Evolutionary conservation across 805 yeast species (phyloP).

Genomic region (Sugiyamaella americana): DNA sequence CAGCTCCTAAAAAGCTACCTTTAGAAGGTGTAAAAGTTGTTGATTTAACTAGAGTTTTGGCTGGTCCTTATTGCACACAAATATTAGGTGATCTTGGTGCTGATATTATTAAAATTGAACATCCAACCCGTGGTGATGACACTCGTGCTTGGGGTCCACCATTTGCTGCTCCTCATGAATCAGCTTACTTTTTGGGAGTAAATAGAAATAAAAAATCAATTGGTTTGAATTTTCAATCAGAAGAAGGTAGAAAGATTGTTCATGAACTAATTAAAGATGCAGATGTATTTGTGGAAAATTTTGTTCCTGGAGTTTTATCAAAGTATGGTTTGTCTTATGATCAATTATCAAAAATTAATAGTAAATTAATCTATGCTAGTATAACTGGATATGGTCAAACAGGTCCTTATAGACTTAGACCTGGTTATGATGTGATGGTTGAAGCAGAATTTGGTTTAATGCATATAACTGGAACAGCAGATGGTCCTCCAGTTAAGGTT

Average conservation of each 20-base stretch:
- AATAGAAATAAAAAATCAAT: conserved; percentile 36
- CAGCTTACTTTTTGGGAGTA: conserved; percentile 36
- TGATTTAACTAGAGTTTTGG: conserved; percentile 38
- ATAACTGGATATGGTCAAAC: conserved; percentile 41
- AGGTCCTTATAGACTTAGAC: conserved; percentile 35
- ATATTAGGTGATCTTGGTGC: conserved; percentile 40
- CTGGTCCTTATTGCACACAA: conserved; percentile 39
- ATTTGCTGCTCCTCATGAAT: conserved; percentile 31
- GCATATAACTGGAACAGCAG: conserved; percentile 39
- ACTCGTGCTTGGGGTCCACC: conserved; percentile 43
- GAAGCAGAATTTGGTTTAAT: conserved; percentile 41
- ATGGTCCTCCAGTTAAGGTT: conserved; percentile 38
- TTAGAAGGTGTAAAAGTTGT: conserved; percentile 32
- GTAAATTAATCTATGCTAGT: conserved; percentile 33
- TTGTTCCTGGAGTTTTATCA: conserved; percentile 34
- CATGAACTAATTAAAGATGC: conserved; percentile 26
- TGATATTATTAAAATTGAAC: conserved; percentile 38
- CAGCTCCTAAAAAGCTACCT: conserved; percentile 23
- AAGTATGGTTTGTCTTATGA: conserved; percentile 34
- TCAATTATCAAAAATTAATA: conserved; percentile 24
- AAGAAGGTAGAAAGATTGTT: conserved; percentile 32
- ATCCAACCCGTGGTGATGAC: conserved; percentile 39
- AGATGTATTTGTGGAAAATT: conserved; percentile 37
- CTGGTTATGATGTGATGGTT: conserved; percentile 42
- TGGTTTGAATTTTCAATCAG: conserved; percentile 33